phyloP scores from a whole-genome alignment of 78 protist species.

The Dictyostelium firmibasis region DNA sequence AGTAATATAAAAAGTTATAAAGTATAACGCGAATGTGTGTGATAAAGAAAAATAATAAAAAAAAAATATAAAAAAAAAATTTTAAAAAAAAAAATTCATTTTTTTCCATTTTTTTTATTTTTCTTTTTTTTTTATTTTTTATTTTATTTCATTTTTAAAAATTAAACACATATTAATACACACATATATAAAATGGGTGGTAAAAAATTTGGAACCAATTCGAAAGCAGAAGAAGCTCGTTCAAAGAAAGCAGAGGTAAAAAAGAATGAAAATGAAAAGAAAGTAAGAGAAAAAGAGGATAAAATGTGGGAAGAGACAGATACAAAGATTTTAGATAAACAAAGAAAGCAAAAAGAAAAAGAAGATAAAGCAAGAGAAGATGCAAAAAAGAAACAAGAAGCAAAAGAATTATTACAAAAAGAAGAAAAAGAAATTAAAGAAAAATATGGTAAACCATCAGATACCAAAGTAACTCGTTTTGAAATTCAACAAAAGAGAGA shows the following conservation, averaged over 20 bases:
- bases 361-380: conserved; percentile 61
- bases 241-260: conserved; percentile 61
- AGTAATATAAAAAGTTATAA: not conserved
- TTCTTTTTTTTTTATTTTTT: not conserved
- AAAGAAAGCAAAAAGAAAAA: conserved; percentile 49
- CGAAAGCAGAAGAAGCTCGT: conserved; percentile 78
- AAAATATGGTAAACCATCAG: conserved; percentile 50
- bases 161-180: not conserved
- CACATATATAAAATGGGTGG: conserved; percentile 24
- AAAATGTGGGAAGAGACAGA: conserved; percentile 75
- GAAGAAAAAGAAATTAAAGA: conserved; percentile 50
- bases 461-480: conserved; percentile 39
- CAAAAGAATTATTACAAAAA: not conserved
- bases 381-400: conserved; percentile 55
- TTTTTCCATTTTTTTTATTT: not conserved
- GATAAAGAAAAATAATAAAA: not conserved
- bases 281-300: conserved; percentile 57
- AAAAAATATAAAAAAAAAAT: not conserved
- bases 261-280: conserved; percentile 53
- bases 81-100: not conserved
- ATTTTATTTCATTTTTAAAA: not conserved
- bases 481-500: conserved; percentile 43
- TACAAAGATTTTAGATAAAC: conserved; percentile 44
- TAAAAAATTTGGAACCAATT: conserved; percentile 77
- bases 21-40: too few relatives aligned